A percentile compares a stretch with the other conserved stretches of the same genome.
phyloP scores from a whole-genome alignment of 139 green algal species.

The Closterium sp. region DNA sequence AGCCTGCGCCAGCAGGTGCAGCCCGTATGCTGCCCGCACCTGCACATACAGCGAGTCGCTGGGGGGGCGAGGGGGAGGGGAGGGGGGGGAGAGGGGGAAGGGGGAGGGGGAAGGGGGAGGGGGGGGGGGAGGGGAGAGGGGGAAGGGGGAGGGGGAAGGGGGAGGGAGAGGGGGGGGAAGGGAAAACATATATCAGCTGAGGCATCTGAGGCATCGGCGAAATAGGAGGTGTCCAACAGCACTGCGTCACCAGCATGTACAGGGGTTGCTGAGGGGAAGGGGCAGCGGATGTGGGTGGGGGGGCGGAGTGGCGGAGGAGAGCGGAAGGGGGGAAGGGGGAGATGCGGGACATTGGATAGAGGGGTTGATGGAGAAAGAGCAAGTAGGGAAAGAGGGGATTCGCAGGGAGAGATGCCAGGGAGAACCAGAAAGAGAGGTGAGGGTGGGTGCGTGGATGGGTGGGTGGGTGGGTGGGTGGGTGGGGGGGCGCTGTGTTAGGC shows the following conservation, averaged over 20 bases:
- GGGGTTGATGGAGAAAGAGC: not conserved
- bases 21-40: not conserved
- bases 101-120: too few species aligned
- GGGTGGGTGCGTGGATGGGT: not conserved
- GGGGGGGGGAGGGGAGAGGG: too few species aligned
- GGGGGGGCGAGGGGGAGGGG: not conserved
- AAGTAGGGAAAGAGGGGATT: not conserved
- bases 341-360: not conserved
- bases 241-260: too few species aligned
- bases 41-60: not conserved
- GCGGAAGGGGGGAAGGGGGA: not conserved
- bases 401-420: not conserved
- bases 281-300: too few species aligned
- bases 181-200: not conserved
- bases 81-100: too few species aligned
- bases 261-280: too few species aligned
- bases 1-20: conserved; percentile 1
- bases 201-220: not conserved
- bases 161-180: too few species aligned
- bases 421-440: not conserved
- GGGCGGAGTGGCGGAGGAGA: not conserved
- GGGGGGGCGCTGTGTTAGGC: too few species aligned
- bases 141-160: too few species aligned
- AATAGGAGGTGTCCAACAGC: too few species aligned
- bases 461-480: too few species aligned